Conservation (phyloP, 768 basidiomycete species). For the Pulveroboletus sp. region DNA sequence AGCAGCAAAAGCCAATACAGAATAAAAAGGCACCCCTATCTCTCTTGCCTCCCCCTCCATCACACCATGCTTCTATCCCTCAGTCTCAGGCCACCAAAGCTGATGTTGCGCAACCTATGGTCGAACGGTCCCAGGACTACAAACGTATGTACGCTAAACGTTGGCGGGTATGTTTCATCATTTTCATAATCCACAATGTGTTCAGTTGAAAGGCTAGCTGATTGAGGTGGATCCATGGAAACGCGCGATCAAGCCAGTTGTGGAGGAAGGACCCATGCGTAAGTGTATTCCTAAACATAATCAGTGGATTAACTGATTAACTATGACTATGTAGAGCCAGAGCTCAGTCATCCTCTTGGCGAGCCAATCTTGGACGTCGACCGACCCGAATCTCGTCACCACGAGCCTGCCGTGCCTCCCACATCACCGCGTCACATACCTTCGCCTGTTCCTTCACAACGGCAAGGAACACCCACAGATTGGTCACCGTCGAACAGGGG, state of each 20-base stretch:
- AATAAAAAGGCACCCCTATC: slow-evolving; percentile 3
- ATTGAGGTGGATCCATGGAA: slow-evolving; percentile 13
- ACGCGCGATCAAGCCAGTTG: slow-evolving; percentile 8
- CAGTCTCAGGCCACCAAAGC: background rate
- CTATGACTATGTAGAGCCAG: slow-evolving; percentile 4
- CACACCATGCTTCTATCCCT: background rate
- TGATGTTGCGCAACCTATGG: slow-evolving; percentile 4
- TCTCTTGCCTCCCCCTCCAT: slow-evolving; percentile 5
- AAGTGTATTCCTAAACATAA: background rate
- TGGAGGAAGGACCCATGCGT: slow-evolving; percentile 9
- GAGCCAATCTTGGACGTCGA: background rate
- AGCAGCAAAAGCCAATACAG: slow-evolving; percentile 26
- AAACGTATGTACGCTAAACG: slow-evolving; percentile 21
- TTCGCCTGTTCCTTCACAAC: slow-evolving; percentile 3
- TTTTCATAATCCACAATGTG: background rate
- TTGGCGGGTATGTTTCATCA: slow-evolving; percentile 20
- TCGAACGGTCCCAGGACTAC: slow-evolving; percentile 7
- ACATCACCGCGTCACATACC: slow-evolving; percentile 6
- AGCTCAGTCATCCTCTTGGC: background rate
- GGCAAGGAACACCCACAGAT: slow-evolving; percentile 29
- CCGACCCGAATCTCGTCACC: background rate
- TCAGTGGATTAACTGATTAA: background rate
- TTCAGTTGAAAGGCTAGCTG: slow-evolving; percentile 10
- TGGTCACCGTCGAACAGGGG: slow-evolving; percentile 28
- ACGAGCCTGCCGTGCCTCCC: background rate